A percentile compares a stretch with the other conserved stretches of the same genome.
Conservation (phyloP, 2,329 filamentous ascomycete species). For the Emmonsiellopsis sp. region DNA sequence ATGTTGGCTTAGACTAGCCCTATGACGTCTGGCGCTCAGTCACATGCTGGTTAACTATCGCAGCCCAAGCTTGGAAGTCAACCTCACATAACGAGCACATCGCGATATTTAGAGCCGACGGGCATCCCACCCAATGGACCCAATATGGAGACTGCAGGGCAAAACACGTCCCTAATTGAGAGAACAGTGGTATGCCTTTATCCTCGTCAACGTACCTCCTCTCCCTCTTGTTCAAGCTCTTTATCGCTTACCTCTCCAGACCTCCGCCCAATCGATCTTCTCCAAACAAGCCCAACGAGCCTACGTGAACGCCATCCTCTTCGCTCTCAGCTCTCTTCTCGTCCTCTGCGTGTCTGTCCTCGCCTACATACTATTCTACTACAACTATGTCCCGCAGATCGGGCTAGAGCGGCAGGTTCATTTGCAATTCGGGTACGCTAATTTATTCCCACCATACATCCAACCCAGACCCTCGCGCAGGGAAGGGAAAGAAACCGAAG, state of each 20-base stretch:
- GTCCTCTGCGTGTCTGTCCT: slow-evolving; percentile 50
- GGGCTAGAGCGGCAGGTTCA: slow-evolving; percentile 54
- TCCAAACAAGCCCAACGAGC: slow-evolving; percentile 55
- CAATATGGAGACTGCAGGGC: not conserved
- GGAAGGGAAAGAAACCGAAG: not conserved
- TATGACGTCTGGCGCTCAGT: no score
- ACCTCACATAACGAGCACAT: no score
- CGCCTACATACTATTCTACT: slow-evolving; percentile 60
- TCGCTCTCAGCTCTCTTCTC: slow-evolving; percentile 42
- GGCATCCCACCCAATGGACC: no score
- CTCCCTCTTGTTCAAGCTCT: slow-evolving; percentile 29
- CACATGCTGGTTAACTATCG: no score
- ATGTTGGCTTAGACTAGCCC: no score
- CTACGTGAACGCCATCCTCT: slow-evolving; percentile 52
- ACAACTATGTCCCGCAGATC: slow-evolving; percentile 57
- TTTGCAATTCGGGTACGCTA: slow-evolving; percentile 52
- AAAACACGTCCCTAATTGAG: slow-evolving; percentile 5
- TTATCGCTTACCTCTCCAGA: slow-evolving; percentile 29
- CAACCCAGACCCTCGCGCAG: not conserved
- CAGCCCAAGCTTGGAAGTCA: no score
- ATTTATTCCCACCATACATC: not conserved
- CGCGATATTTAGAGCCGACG: no score
- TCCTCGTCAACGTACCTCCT: not conserved
- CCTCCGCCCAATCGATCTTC: slow-evolving; percentile 43
- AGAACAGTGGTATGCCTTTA: slow-evolving; percentile 3